A percentile compares a stretch with the other conserved stretches of the same genome.
Conservation (phyloP, 2,329 filamentous ascomycete species). For the Exophiala spinifera region DNA sequence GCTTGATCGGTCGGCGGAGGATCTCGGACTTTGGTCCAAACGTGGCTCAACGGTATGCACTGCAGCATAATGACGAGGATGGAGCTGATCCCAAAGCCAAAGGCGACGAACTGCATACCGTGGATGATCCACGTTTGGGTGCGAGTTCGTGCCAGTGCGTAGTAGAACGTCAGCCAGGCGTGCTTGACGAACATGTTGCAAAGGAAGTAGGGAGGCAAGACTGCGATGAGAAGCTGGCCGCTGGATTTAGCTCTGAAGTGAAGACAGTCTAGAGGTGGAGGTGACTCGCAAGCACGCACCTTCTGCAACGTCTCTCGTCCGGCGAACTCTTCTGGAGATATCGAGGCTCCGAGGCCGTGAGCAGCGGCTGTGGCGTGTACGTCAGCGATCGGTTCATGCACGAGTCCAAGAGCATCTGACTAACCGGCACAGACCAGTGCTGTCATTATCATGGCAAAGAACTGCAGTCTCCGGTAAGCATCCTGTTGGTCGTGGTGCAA, state of each 20-base stretch:
- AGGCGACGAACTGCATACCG: constrained; percentile 19
- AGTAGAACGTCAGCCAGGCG: constrained; percentile 26
- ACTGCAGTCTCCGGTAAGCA: constrained; percentile 13
- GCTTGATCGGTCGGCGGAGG: background rate
- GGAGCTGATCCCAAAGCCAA: constrained; percentile 21
- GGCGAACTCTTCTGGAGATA: constrained; percentile 15
- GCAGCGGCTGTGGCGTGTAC: constrained; percentile 18
- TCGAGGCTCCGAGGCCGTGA: constrained; percentile 20
- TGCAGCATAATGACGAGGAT: constrained; percentile 18
- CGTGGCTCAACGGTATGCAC: constrained; percentile 15
- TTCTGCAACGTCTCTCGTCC: constrained; percentile 17
- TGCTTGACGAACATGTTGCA: constrained; percentile 28
- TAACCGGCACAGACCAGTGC: constrained; percentile 20
- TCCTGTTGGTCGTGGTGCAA: background rate
- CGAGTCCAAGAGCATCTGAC: background rate
- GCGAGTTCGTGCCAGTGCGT: constrained; percentile 20
- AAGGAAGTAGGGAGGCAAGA: constrained; percentile 23
- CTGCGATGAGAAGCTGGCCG: constrained; percentile 20
- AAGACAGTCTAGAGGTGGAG: background rate
- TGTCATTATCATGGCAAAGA: constrained; percentile 23
- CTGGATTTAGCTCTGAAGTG: constrained; percentile 1
- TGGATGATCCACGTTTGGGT: constrained; percentile 21
- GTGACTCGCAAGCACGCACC: constrained; percentile 1
- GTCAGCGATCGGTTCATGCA: constrained; percentile 2
- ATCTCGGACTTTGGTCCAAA: constrained; percentile 4